Conservation (phyloP, 495 filamentous ascomycete genomes). For the Hypoxylon cercidicola region DNA sequence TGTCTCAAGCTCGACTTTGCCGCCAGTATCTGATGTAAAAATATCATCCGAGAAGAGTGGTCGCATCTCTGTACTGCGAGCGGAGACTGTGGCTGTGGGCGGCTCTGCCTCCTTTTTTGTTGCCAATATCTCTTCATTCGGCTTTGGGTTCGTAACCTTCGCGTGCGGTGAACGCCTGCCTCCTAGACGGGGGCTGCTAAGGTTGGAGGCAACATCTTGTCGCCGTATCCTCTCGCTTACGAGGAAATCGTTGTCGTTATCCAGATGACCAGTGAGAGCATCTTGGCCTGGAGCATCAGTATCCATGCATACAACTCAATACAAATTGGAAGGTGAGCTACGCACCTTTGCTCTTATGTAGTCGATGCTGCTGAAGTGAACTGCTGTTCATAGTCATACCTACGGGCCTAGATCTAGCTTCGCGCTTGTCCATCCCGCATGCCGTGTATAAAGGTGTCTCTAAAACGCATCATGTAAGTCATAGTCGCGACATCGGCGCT, state of each 20-base stretch:
- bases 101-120: not conserved
- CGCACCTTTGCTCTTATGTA: not conserved
- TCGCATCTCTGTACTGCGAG: not conserved
- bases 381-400: not conserved
- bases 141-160: not conserved
- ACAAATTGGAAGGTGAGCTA: not conserved
- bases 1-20: not conserved
- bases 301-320: not conserved
- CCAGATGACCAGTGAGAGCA: constrained; percentile 26
- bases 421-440: not conserved
- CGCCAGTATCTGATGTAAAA: not conserved
- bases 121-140: not conserved
- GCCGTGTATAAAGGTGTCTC: not conserved
- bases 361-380: not conserved
- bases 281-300: not conserved
- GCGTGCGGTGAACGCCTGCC: constrained; percentile 3
- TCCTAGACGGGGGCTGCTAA: not conserved
- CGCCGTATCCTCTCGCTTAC: constrained; percentile 39
- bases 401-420: not conserved
- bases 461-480: constrained; percentile 12
- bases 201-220: constrained; percentile 11
- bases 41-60: constrained; percentile 34
- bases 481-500: not conserved
- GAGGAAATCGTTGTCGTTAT: constrained; percentile 39
- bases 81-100: not conserved